Evolutionary conservation across 192 early-diverging fungal species (phyloP).

Genomic region (Mortierella antarctica): DNA sequence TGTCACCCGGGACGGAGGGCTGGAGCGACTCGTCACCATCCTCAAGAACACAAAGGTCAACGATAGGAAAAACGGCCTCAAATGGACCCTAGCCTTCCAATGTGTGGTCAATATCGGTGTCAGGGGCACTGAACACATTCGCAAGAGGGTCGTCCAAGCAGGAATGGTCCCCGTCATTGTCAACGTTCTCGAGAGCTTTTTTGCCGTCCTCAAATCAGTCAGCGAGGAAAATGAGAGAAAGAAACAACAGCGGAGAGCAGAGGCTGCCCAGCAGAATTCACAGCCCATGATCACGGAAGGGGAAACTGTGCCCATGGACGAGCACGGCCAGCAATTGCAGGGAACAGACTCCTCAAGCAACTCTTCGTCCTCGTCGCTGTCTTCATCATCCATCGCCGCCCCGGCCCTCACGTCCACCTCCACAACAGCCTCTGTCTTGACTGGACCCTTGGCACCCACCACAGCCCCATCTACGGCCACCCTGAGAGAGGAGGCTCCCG

Average conservation of each 20-base stretch:
- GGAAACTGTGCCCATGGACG: slow-evolving; percentile 24
- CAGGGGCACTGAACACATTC: slow-evolving; percentile 80
- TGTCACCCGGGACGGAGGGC: slow-evolving; percentile 87
- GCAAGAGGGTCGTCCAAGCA: slow-evolving; percentile 86
- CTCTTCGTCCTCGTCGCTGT: slow-evolving; percentile 24
- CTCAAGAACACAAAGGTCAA: slow-evolving; percentile 75
- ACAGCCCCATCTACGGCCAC: slow-evolving; percentile 33
- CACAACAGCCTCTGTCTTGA: slow-evolving; percentile 4
- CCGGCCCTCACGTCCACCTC: slow-evolving; percentile 5
- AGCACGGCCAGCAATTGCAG: neutral
- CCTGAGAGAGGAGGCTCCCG: slow-evolving; percentile 8
- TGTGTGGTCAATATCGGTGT: slow-evolving; percentile 90
- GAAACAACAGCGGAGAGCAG: slow-evolving; percentile 43
- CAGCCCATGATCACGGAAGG: slow-evolving; percentile 35
- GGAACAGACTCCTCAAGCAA: slow-evolving; percentile 27
- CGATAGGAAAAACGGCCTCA: slow-evolving; percentile 78
- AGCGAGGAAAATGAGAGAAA: slow-evolving; percentile 64
- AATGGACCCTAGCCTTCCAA: slow-evolving; percentile 86
- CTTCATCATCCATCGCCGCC: slow-evolving; percentile 8
- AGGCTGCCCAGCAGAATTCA: slow-evolving; percentile 37
- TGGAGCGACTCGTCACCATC: slow-evolving; percentile 88
- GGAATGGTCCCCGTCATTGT: slow-evolving; percentile 88
- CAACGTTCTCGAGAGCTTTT: slow-evolving; percentile 76
- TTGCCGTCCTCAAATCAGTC: slow-evolving; percentile 62
- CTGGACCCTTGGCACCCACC: slow-evolving; percentile 16